A percentile compares a stretch with the other conserved stretches of the same genome.
Conservation (phyloP, 1,284 basidiomycete genomes). For the Ganoderma meredithae region DNA sequence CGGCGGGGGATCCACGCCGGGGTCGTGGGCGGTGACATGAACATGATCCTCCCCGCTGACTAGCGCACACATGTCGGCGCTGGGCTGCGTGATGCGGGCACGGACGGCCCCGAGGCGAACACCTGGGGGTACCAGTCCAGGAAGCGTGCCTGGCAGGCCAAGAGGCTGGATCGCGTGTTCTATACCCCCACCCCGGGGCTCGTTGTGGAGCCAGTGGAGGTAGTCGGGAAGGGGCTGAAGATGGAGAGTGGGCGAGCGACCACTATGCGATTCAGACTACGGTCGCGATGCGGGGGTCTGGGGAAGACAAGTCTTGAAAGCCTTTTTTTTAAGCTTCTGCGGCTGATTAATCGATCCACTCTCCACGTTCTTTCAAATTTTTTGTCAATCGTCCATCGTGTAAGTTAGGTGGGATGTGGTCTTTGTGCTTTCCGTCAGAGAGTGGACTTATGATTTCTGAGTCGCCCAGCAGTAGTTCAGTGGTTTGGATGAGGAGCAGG, state of each 20-base stretch:
- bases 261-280: constrained; percentile 67
- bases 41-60: constrained; percentile 59
- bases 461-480: too few species aligned
- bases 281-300: constrained; percentile 1
- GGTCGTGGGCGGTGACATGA: constrained; percentile 75
- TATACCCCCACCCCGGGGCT: constrained; percentile 52
- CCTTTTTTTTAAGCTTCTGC: background rate
- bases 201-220: constrained; percentile 51
- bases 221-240: constrained; percentile 62
- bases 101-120: constrained; percentile 44
- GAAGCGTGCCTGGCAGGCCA: constrained; percentile 50
- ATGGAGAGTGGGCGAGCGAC: constrained; percentile 63
- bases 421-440: too few species aligned
- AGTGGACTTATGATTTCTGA: too few species aligned
- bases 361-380: too few species aligned
- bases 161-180: constrained; percentile 68
- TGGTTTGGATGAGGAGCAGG: too few species aligned
- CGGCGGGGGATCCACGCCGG: constrained; percentile 58
- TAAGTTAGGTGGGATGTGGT: too few species aligned
- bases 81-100: constrained; percentile 63
- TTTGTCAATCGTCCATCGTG: too few species aligned
- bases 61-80: constrained; percentile 47
- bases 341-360: too few species aligned
- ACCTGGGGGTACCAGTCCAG: constrained; percentile 74
- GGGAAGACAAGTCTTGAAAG: background rate